phyloP scores from a whole-genome alignment of 2,329 filamentous ascomycete genomes.

The Neoscytalidium dimidiatum region DNA sequence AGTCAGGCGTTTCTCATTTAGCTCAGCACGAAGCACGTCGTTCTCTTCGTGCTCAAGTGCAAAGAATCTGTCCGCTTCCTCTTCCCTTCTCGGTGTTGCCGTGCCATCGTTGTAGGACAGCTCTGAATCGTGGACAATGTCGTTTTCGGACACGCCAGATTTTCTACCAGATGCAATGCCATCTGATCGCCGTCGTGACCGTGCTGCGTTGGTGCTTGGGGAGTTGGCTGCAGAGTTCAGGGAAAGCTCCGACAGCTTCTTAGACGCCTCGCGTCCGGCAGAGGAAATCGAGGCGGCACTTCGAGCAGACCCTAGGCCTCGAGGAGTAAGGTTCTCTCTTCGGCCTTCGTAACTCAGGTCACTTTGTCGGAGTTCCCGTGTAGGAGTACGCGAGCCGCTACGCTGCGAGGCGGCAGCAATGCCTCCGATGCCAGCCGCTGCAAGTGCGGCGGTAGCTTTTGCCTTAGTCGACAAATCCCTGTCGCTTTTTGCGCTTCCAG shows the following conservation, averaged over 20 bases:
- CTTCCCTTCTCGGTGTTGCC: conserved; percentile 26
- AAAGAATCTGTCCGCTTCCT: conserved; percentile 52
- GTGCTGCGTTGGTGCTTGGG: conserved; percentile 58
- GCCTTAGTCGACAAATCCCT: conserved; percentile 43
- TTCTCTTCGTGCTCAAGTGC: conserved; percentile 60
- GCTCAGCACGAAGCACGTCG: conserved; percentile 53
- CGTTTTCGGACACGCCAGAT: conserved; percentile 1
- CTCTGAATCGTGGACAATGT: neutral
- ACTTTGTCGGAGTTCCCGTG: conserved; percentile 46
- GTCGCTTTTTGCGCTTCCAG: conserved; percentile 42
- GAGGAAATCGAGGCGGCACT: conserved; percentile 59
- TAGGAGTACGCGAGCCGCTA: conserved; percentile 52
- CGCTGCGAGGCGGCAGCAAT: conserved; percentile 52
- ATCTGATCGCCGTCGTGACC: conserved; percentile 54
- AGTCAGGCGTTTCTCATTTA: conserved; percentile 46
- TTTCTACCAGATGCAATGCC: conserved; percentile 53
- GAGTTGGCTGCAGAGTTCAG: conserved; percentile 61
- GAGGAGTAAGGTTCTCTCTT: conserved; percentile 36
- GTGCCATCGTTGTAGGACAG: neutral
- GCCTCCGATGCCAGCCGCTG: conserved; percentile 38
- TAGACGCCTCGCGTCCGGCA: conserved; percentile 57
- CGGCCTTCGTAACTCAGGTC: neutral
- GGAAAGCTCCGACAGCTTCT: conserved; percentile 58
- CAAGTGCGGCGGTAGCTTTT: conserved; percentile 32
- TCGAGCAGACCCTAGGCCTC: conserved; percentile 47